phyloP scores from a whole-genome alignment of 2,329 filamentous ascomycete genomes.

The Fusarium nygamai region DNA sequence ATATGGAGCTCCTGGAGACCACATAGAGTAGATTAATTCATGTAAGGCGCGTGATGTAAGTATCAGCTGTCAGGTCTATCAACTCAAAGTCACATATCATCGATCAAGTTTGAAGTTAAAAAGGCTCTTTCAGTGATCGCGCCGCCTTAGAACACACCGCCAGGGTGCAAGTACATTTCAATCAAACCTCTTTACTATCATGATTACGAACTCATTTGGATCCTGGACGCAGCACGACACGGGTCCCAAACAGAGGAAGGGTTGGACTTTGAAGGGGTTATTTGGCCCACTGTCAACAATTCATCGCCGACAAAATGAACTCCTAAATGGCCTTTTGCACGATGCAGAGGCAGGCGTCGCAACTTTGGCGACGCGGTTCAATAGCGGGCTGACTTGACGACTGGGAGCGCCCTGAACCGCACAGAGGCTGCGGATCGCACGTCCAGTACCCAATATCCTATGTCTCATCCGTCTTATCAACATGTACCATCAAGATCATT shows the following conservation, averaged over 20 bases:
- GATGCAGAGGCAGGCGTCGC: background rate
- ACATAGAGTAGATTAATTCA: background rate
- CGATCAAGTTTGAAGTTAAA: rapidly evolving
- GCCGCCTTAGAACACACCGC: rapidly evolving
- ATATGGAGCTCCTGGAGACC: background rate
- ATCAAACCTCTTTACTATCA: rapidly evolving
- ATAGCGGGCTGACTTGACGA: background rate
- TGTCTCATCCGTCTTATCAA: rapidly evolving
- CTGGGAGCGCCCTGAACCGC: background rate
- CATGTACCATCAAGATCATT: too few relatives aligned
- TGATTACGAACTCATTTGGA: background rate
- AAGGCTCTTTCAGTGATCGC: background rate
- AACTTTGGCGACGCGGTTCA: background rate
- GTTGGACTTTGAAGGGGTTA: background rate
- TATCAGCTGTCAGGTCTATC: background rate
- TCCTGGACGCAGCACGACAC: rapidly evolving
- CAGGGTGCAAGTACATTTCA: rapidly evolving
- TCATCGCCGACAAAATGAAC: rapidly evolving
- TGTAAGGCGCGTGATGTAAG: background rate
- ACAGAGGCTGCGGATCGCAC: background rate
- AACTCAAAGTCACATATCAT: background rate
- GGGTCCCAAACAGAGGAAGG: background rate
- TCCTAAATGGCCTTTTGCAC: rapidly evolving
- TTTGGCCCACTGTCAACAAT: background rate
- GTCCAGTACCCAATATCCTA: too few relatives aligned